Base-by-base conservation (phyloP, 2,329 filamentous ascomycete species). In the Stachybotrys echinatus region DNA sequence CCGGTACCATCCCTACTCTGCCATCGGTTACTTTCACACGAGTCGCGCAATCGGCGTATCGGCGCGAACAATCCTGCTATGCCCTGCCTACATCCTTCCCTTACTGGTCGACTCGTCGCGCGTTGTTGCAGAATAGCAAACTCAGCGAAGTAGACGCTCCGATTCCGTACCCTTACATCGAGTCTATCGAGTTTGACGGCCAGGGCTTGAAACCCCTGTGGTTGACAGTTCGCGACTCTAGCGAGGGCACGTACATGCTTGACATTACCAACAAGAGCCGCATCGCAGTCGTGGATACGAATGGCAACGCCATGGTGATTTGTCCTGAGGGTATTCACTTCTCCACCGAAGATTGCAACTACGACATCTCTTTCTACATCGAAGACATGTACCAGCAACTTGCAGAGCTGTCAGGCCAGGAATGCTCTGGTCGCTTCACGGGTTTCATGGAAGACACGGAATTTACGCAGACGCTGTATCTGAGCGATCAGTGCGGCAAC, bases 141-240 rank as follows among this genome's bases (percentile, higher is more conserved):
- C 50, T 63, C 6, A 61, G 53, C 10, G 63, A 65, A 44, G 51
- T 53, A 2, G 67, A 69, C 23, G 51, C 57, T 17, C 58, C 63
- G 0, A 63, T 70, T 6, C 65, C 67, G 1, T 58, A 62, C 20
- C 67, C 68, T 0, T 71, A 67, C 43, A 63, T 72, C 4, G 66
- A 71, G 45, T 65, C 69, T 0, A 58, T 72, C 20, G 61, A 63
- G 40, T 65, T 71, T 44, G 60, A 65, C 20, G 55, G 54, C 3
- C 58, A 63, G 17, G 65, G 62, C 1, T 49, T 69, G 2, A 54
- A 61, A 4, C 66, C 69, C 0, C 45, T 69, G 2, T 70, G 63
- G 42, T 46, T 71, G 12, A 65, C 66, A 0, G 50, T 71, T 4
- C 52, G 62, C 0, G 65, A 71, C 45, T 55, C 56, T 3, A 48